Evolutionary conservation across 2,329 filamentous ascomycete species (phyloP), one percentile per base, ranked within the genome.

Genomic region (Neonectria punicea): DNA sequence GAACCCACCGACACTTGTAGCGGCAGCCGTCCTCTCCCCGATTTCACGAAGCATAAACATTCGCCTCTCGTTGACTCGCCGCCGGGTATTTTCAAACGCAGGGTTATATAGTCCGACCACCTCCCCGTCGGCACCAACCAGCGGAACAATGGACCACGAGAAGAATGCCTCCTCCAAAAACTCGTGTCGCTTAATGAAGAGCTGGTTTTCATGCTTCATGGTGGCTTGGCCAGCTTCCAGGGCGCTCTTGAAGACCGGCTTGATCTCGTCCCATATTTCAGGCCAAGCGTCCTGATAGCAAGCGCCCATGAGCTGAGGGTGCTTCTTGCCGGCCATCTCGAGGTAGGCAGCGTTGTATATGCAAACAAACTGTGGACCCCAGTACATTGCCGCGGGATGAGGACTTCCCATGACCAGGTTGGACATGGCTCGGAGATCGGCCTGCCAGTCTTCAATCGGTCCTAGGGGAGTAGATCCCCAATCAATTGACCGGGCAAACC

Each of bases 331-430:
- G 3, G 92, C 92, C 41, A 95, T 80, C 9, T 89, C 80, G 43
- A 91, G 85, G 73, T 92, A 93, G 0, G 90, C 89, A 71, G 92
- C 90, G 70, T 93, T 93, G 78, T 93, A 93, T 10, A 93, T 86
- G 8, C 86, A 85, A 16, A 89, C 85, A 46, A 87, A 82, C 13
- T 94, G 89, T 2, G 85, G 82, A 0, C 92, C 92, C 92, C 93
- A 95, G 76, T 94, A 95, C 84, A 94, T 88, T 8, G 91, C 90
- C 5, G 90, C 88, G 1, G 91, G 90, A 73, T 93, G 89, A 11
- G 92, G 92, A 63, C 88, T 91, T 14, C 87, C 90, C 92, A 96
- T 94, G 70, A 97, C 89, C 47, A 95, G 80, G 76, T 94, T 95
- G 54, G 92, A 90, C 89, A 94, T 93, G 67, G 89, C 87, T 58